Evolutionary conservation across 2,329 filamentous ascomycete genomes (phyloP), one percentile per base, ranked within the genome.

Genomic region (Cylindrodendrum hubeiense): DNA sequence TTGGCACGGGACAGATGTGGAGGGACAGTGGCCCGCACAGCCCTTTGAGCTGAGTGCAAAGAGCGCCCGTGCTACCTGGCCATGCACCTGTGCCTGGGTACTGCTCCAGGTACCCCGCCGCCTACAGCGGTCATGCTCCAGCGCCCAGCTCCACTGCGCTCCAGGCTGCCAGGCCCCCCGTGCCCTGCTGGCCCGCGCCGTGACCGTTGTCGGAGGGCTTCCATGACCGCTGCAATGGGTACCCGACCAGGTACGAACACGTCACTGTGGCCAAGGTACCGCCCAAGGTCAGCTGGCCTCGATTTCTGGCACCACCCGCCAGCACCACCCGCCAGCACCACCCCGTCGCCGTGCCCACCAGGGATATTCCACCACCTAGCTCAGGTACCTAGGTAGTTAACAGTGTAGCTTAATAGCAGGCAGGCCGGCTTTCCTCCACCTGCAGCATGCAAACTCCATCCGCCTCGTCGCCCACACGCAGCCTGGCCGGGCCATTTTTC

Each of bases 131-230:
- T 43, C 37, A 57, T 49, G 24, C 26, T 49, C 41, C 54, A 59
- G 60, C 15, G 55, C 43, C 33, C 50, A 21, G 13, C 55, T 30
- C 61, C 61, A 41, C 60, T 50, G 41, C 21, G 34, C 26, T 54
- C 50, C 61, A 59, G 54, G 61, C 61, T 44, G 19, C 26, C 10
- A 8, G 41, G 26, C 52, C 24, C 47, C 39, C 52, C 47, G 9
- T 21, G 39, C 33, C 21, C 47, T 30, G 12, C 44, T 43, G 46
- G 21, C 9, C 34, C 28, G 26, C 21, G 47, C 39, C 30, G 21
- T 44, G 53, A 54, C 61, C 54, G 61, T 55, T 64, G 53, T 51
- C 60, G 60, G 61, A 64, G 54, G 44, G 15, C 22, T n/a, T 17
- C 33, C 33, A 34, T 9, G 33, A 4, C 33, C 30, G 51, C 24